phyloP scores from a whole-genome alignment of 768 basidiomycete genomes.

The Phlebiopsis gigantea region DNA sequence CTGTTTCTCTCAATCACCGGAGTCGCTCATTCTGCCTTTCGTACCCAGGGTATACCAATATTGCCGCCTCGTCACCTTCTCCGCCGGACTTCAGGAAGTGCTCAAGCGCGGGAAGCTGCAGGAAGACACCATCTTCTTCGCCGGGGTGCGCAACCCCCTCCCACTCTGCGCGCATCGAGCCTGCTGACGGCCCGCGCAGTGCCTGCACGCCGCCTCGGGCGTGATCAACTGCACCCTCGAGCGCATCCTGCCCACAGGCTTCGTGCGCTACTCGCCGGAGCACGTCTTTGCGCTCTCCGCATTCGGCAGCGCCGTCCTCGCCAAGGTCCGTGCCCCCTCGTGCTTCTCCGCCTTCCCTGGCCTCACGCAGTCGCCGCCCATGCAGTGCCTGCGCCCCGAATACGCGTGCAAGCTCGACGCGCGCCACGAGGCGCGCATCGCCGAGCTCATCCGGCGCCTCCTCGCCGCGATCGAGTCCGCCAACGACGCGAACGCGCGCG shows the following conservation, averaged over 20 bases:
- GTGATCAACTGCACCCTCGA: constrained; percentile 52
- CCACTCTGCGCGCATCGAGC: not conserved
- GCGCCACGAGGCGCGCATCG: constrained; percentile 21
- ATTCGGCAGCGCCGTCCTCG: constrained; percentile 55
- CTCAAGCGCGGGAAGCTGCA: constrained; percentile 35
- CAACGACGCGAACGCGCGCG: constrained; percentile 7
- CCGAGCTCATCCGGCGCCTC: constrained; percentile 18
- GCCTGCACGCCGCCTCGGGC: constrained; percentile 48
- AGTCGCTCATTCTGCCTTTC: not conserved
- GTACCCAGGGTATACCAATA: constrained; percentile 12
- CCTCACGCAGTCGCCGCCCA: not conserved
- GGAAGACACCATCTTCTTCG: constrained; percentile 20
- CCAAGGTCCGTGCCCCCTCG: constrained; percentile 45
- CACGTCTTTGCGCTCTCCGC: constrained; percentile 34
- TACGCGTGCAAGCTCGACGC: constrained; percentile 36
- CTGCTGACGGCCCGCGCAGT: constrained; percentile 23
- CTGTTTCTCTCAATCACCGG: not conserved
- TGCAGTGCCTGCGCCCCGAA: constrained; percentile 38
- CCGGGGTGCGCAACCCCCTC: constrained; percentile 13
- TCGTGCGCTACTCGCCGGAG: constrained; percentile 51
- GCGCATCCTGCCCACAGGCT: constrained; percentile 47
- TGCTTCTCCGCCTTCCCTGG: not conserved
- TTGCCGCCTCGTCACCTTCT: constrained; percentile 47
- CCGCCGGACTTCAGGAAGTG: constrained; percentile 47
- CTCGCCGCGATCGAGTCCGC: constrained; percentile 15